phyloP scores from a whole-genome alignment of 148 eudicot species.

The Silene conica region DNA sequence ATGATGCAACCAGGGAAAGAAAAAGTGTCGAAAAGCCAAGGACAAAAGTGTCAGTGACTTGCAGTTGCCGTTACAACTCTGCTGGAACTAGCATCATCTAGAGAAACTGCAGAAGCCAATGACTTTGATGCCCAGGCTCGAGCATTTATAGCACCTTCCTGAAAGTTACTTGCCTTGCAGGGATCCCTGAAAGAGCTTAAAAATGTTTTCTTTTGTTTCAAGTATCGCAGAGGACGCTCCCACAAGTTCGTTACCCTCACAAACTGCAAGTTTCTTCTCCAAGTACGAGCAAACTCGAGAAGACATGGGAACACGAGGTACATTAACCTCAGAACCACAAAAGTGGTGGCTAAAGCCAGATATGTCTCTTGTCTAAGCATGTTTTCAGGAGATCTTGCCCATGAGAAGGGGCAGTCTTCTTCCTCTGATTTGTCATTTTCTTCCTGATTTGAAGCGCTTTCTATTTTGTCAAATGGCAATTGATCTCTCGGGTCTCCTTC shows the following conservation, averaged over 20 bases:
- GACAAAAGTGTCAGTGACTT: conserved; percentile 19
- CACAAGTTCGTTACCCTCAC: conserved; percentile 50
- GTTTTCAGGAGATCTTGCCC: conserved; percentile 93
- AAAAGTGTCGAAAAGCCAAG: not conserved
- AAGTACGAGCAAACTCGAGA: conserved; percentile 37
- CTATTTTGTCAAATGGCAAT: conserved; percentile 38
- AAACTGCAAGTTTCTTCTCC: conserved; percentile 48
- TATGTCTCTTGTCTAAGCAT: conserved; percentile 77
- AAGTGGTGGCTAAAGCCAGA: conserved; percentile 73
- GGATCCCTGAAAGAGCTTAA: conserved; percentile 56
- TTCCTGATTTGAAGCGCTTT: conserved; percentile 33
- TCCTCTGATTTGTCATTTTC: conserved; percentile 27
- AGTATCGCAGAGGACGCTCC: conserved; percentile 64
- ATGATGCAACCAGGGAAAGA: not conserved
- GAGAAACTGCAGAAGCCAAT: conserved; percentile 68
- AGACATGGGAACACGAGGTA: conserved; percentile 49
- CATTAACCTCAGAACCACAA: conserved; percentile 64
- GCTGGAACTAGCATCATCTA: conserved; percentile 61
- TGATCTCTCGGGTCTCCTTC: conserved; percentile 39
- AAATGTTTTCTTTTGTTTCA: conserved; percentile 51
- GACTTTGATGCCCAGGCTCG: conserved; percentile 96
- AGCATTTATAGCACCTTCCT: conserved; percentile 81
- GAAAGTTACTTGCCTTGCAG: conserved; percentile 74
- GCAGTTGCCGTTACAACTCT: conserved; percentile 33
- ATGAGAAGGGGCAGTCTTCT: conserved; percentile 86